Evolutionary conservation across 495 filamentous ascomycete genomes (phyloP).

Genomic region (Lichina pygmaea): DNA sequence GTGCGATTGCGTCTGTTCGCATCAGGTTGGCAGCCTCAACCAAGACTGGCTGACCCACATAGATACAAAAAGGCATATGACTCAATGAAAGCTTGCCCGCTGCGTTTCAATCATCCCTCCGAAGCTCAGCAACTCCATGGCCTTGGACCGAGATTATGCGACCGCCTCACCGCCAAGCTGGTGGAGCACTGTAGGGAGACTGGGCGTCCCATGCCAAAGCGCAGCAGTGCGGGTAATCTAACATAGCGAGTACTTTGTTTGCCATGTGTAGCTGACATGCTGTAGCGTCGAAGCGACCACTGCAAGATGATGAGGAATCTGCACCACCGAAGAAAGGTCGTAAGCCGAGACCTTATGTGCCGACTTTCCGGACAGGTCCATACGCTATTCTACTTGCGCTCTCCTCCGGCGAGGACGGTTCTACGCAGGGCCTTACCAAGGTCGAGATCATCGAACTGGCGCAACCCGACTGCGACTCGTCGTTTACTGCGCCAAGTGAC

Average conservation of each 20-base stretch:
- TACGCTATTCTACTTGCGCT: slow-evolving; percentile 52
- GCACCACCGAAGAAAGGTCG: slow-evolving; percentile 32
- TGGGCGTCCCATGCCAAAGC: slow-evolving; percentile 40
- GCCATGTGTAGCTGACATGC: neutral
- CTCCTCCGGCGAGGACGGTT: slow-evolving; percentile 26
- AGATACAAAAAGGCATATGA: slow-evolving; percentile 61
- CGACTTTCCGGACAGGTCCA: slow-evolving; percentile 38
- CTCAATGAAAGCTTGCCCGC: slow-evolving; percentile 53
- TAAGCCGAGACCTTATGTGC: slow-evolving; percentile 44
- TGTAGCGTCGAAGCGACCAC: slow-evolving; percentile 17
- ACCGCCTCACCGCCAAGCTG: slow-evolving; percentile 40
- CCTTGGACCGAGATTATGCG: slow-evolving; percentile 42
- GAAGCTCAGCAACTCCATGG: slow-evolving; percentile 46
- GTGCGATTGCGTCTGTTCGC: slow-evolving; percentile 3
- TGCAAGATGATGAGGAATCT: slow-evolving; percentile 12
- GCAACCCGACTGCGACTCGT: slow-evolving; percentile 46
- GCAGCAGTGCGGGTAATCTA: too few relatives aligned
- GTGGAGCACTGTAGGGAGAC: slow-evolving; percentile 38
- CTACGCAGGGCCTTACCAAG: slow-evolving; percentile 34
- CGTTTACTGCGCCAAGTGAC: slow-evolving; percentile 41
- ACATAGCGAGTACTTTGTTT: too few relatives aligned
- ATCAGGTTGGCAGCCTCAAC: neutral
- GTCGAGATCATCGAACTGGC: slow-evolving; percentile 38
- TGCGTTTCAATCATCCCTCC: slow-evolving; percentile 47
- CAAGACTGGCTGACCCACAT: neutral